These are phyloP conservation scores for Curvularia lunata DNA, from an alignment of 2,329 filamentous ascomycete species.

Conservation along the genomic window DNA sequence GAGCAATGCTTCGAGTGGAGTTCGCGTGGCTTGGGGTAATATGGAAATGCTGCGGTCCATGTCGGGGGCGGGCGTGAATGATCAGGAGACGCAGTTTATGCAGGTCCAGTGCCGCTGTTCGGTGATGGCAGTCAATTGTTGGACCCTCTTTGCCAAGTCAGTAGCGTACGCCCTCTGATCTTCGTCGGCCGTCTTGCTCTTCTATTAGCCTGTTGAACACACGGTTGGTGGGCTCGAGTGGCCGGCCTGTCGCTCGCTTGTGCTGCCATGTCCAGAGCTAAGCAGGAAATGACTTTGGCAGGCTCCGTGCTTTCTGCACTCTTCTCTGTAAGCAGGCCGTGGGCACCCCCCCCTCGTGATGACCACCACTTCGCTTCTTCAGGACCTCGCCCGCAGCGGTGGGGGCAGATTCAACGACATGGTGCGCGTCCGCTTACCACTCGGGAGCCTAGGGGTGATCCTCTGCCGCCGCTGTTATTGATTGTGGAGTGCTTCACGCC, in stretches of 20 bases:
- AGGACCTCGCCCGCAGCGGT: slow-evolving; percentile 18
- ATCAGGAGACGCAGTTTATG: slow-evolving; percentile 36
- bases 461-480: slow-evolving; percentile 32
- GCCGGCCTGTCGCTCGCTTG: slow-evolving; percentile 14
- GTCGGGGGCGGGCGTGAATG: slow-evolving; percentile 24
- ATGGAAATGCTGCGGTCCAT: slow-evolving; percentile 29
- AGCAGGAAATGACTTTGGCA: slow-evolving; percentile 15
- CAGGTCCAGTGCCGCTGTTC: slow-evolving; percentile 38
- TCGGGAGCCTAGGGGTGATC: slow-evolving; percentile 32
- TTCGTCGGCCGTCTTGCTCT: slow-evolving; percentile 19
- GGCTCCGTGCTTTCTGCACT: slow-evolving; percentile 39
- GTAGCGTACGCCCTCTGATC: slow-evolving; percentile 23
- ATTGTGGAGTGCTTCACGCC: slow-evolving; percentile 41
- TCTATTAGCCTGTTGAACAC: slow-evolving; percentile 42
- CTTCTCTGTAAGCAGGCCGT: slow-evolving; percentile 34
- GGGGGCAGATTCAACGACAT: slow-evolving; percentile 31
- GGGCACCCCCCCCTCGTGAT: slow-evolving; percentile 31
- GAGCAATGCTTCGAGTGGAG: slow-evolving; percentile 22
- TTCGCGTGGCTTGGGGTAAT: slow-evolving; percentile 37
- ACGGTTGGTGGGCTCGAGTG: slow-evolving; percentile 7
- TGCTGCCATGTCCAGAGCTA: slow-evolving; percentile 18
- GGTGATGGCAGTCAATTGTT: slow-evolving; percentile 28
- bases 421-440: slow-evolving; percentile 27
- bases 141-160: slow-evolving; percentile 26
- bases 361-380: slow-evolving; percentile 21